phyloP scores from a whole-genome alignment of 78 protist genomes.

The Salpingoeca rosetta region DNA sequence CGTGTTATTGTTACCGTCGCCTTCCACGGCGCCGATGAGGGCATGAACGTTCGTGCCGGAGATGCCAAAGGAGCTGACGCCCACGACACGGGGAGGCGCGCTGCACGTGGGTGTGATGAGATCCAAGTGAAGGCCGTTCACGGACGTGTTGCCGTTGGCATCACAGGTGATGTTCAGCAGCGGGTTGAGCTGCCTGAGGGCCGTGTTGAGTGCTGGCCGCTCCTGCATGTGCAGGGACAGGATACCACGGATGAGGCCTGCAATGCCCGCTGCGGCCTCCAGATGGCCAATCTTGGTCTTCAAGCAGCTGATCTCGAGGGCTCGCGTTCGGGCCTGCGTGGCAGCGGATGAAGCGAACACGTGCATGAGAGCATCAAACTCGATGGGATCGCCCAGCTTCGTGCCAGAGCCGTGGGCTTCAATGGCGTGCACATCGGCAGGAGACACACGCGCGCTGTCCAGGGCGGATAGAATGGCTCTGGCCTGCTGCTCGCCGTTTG shows the following conservation, averaged over 20 bases:
- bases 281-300: conserved; percentile 64
- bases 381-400: conserved; percentile 57
- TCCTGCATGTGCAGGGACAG: no score
- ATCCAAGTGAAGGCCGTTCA: no score
- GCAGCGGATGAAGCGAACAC: not conserved
- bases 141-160: no score
- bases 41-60: conserved; percentile 69
- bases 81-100: conserved; percentile 15
- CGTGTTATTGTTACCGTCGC: no score
- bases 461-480: conserved; percentile 34
- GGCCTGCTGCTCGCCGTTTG: conserved; percentile 48
- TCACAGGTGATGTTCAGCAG: no score
- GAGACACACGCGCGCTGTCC: not conserved
- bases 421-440: conserved; percentile 23
- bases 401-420: conserved; percentile 81
- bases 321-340: not conserved
- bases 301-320: conserved; percentile 31
- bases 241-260: conserved; percentile 14
- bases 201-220: no score
- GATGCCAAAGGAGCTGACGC: conserved; percentile 66
- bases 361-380: conserved; percentile 17
- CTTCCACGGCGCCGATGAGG: conserved; percentile 18
- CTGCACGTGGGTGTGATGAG: no score
- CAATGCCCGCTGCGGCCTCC: conserved; percentile 42
- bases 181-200: no score